Percentiles rank a stretch among this genome's conserved stretches.
Evolutionary conservation across 495 filamentous ascomycete species (phyloP).

Genomic region (Jackrogersella multiformis): DNA sequence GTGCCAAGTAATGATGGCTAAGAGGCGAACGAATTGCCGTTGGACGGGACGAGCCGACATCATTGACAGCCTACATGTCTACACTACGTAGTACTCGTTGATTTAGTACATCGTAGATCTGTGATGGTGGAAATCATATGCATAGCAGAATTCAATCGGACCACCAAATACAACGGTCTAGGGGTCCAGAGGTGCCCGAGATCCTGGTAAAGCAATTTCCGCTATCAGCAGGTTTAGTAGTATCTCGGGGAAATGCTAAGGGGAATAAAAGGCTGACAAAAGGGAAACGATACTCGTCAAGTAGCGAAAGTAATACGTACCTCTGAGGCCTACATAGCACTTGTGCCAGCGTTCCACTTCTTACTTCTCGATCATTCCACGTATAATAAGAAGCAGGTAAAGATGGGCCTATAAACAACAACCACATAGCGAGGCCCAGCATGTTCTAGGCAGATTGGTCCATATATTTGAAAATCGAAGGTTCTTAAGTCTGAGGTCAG

Average conservation of each 20-base stretch:
- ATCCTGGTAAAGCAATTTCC: conserved; percentile 33
- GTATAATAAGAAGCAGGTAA: background rate
- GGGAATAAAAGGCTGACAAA: background rate
- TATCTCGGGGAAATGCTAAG: conserved; percentile 6
- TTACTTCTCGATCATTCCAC: background rate
- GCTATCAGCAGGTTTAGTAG: conserved; percentile 5
- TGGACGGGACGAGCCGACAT: conserved; percentile 14
- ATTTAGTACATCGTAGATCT: conserved; percentile 29
- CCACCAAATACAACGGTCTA: conserved; percentile 20
- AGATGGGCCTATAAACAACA: background rate
- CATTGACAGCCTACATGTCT: conserved; percentile 15
- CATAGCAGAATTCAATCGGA: conserved; percentile 13
- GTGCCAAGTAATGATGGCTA: conserved; percentile 29
- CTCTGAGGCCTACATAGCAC: background rate
- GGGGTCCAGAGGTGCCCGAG: conserved; percentile 18
- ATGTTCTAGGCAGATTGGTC: background rate
- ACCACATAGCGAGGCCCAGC: conserved; percentile 9
- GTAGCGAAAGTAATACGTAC: background rate
- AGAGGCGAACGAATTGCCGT: conserved; percentile 11
- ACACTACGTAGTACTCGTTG: conserved; percentile 12
- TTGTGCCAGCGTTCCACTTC: background rate
- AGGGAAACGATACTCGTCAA: conserved; percentile 7
- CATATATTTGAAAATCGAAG: background rate
- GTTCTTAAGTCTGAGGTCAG: background rate
- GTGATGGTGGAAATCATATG: conserved; percentile 14